Evolutionary conservation across 768 basidiomycete species (phyloP), one percentile per base, ranked within the genome.

Genomic region (Leccinellum luteum): DNA sequence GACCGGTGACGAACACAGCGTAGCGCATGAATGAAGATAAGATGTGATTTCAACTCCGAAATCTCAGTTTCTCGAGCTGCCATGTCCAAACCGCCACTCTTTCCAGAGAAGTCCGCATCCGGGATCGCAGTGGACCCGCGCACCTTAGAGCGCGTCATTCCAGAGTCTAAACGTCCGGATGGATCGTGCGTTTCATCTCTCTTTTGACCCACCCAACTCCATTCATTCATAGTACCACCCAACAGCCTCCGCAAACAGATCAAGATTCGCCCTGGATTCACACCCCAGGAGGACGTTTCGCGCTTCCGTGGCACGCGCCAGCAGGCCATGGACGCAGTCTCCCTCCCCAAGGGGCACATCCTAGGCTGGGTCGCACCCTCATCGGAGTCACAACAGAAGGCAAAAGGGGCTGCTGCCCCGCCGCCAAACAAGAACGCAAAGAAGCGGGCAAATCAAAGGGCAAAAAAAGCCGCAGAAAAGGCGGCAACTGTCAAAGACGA

Each of bases 201-300:
- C 28, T 35, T 41, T 30, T 30, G n/a, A 4, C 23, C 32, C 49
- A 51, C 57, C 55, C 61, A 54, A 53, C 34, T 56, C n/a, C n/a
- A n/a, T n/a, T n/a, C 9, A 54, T 58, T 58, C 71, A 52, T 32
- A n/a, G n/a, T n/a, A 49, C 15, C 47, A 3, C n/a, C 32, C 17
- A n/a, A n/a, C 50, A 97, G 94, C 49, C 73, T 92, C 32, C 87
- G 94, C 60, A 96, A 94, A 74, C 83, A 94, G 73, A 77, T 89
- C 56, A 94, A 88, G 77, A 87, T 98, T 61, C 81, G 94, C 27
- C 94, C 93, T 3, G 94, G 94, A 0, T 98, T 89, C 74, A 96
- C 92, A 5, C 94, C 94, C 0, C 92, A 94, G 73, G 94, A 98
- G 73, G 94, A 98, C 73, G 82, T 95, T 8, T 81, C 83, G n/a